Percentiles rank a stretch among this genome's conserved stretches.
Conservation (phyloP, 1,284 basidiomycete genomes). For the Ceratobasidium sp. region DNA sequence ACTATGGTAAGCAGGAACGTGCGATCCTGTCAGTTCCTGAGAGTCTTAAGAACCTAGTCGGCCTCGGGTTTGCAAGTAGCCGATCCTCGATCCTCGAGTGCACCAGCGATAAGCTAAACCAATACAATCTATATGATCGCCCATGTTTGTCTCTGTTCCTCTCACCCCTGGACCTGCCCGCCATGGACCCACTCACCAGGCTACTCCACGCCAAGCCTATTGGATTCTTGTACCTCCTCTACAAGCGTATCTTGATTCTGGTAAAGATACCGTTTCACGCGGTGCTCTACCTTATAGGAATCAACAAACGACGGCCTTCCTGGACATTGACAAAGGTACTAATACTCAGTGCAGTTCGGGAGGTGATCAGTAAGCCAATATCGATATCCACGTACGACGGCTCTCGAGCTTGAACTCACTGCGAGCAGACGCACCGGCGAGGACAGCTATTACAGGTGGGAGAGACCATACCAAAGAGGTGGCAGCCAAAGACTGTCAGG, state of each 20-base stretch:
- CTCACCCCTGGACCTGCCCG: no score
- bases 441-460: conserved; percentile 5
- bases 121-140: no score
- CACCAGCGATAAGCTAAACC: no score
- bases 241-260: conserved; percentile 3
- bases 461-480: conserved; percentile 23
- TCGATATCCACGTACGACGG: background rate
- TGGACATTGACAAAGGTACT: conserved; percentile 31
- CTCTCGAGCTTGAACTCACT: no score
- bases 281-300: background rate
- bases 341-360: background rate
- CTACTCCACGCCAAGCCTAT: conserved; percentile 14
- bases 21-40: no score
- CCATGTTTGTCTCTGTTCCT: no score
- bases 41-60: no score
- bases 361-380: background rate
- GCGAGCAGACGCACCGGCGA: background rate
- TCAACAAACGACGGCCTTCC: conserved; percentile 8
- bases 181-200: background rate
- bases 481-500: background rate
- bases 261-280: conserved; percentile 4
- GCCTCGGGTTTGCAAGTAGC: no score
- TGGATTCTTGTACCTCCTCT: background rate
- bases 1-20: no score
- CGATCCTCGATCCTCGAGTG: no score